phyloP scores from a whole-genome alignment of 805 yeast genomes.

The Ogataea haglerorum region DNA sequence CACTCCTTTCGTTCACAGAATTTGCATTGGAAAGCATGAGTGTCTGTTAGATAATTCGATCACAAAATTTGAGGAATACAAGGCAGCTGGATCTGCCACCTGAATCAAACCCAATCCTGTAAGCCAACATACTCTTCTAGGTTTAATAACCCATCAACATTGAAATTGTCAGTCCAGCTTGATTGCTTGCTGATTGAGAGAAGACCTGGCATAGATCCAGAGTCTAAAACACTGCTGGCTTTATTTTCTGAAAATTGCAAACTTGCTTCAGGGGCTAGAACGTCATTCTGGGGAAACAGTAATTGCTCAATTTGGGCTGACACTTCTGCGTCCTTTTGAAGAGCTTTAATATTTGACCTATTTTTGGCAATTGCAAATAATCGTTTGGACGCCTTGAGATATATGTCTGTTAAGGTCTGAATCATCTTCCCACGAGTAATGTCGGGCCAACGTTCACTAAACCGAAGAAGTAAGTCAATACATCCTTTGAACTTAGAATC shows the following conservation, averaged over 20 bases:
- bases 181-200: constrained; percentile 7
- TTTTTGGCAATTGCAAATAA: constrained; percentile 10
- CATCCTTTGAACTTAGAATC: constrained; percentile 12
- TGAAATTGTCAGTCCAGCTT: constrained; percentile 15
- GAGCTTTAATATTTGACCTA: not conserved
- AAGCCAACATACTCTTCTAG: constrained; percentile 1
- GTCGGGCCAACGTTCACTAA: constrained; percentile 18
- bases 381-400: constrained; percentile 7
- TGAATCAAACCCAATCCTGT: not conserved
- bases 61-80: too few species aligned
- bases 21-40: not conserved
- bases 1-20: not conserved
- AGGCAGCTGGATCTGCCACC: not conserved
- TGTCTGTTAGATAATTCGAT: not conserved
- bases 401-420: constrained; percentile 1
- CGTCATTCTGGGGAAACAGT: not conserved
- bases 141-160: constrained; percentile 4
- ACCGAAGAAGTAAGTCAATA: constrained; percentile 8
- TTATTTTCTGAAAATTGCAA: too few species aligned
- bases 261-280: not conserved
- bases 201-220: not conserved
- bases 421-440: constrained; percentile 10
- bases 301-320: not conserved
- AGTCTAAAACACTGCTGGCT: too few species aligned
- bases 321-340: not conserved